Evolutionary conservation across 768 basidiomycete genomes (phyloP).

Genomic region (Leccinum ochraceum): DNA sequence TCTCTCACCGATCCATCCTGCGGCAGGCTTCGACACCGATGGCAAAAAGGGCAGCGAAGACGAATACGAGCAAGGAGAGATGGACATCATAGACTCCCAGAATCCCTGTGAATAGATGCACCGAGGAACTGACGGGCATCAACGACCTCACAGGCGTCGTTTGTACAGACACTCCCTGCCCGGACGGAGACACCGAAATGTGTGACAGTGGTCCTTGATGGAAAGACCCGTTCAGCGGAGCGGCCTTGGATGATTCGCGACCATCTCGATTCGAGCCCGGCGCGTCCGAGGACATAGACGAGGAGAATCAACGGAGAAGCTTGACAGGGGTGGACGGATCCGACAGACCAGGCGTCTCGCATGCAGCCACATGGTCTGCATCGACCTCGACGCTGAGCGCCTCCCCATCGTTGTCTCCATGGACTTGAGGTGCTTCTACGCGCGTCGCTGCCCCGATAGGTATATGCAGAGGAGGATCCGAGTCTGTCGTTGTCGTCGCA

Average conservation of each 20-base stretch:
- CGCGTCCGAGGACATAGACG: slow-evolving; percentile 5
- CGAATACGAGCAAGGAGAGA: no score
- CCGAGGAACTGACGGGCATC: no score
- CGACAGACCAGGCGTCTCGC: slow-evolving; percentile 10
- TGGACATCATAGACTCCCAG: no score
- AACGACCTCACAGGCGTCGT: no score
- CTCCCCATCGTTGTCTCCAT: slow-evolving; percentile 16
- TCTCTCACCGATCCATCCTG: slow-evolving; percentile 11
- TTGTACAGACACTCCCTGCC: no score
- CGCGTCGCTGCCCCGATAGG: not conserved
- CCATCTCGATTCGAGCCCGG: slow-evolving; percentile 1
- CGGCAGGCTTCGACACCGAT: not conserved
- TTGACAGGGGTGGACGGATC: slow-evolving; percentile 21
- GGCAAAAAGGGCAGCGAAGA: slow-evolving; percentile 11
- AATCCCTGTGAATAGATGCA: no score
- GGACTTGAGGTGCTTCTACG: slow-evolving; percentile 6
- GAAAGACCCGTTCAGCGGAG: no score
- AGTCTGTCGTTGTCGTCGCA: no score
- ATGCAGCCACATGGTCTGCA: slow-evolving; percentile 1
- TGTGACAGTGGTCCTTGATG: no score
- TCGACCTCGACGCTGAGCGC: slow-evolving; percentile 12
- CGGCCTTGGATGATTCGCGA: slow-evolving; percentile 5
- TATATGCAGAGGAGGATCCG: no score
- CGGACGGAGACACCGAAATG: no score
- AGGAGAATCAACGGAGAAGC: slow-evolving; percentile 12